phyloP scores from a whole-genome alignment of 2,329 filamentous ascomycete genomes.

The Pestalotiopsis sp. region DNA sequence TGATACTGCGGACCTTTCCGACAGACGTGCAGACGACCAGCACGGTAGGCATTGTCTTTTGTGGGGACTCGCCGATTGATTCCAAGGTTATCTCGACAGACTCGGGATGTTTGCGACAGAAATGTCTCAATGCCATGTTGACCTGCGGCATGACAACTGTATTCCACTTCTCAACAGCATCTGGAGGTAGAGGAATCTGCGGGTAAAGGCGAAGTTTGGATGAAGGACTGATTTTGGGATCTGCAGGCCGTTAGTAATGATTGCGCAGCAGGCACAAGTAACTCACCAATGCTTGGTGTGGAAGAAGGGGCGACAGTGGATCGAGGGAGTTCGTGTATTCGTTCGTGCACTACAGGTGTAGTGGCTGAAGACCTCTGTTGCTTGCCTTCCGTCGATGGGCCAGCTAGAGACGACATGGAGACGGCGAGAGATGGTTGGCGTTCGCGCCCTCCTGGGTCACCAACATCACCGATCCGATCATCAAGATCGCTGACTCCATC shows the following conservation, averaged over 20 bases:
- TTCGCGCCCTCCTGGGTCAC: slow-evolving; percentile 13
- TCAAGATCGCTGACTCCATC: slow-evolving; percentile 62
- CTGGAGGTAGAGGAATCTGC: slow-evolving; percentile 58
- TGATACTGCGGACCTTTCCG: slow-evolving; percentile 69
- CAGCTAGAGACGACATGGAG: slow-evolving; percentile 15
- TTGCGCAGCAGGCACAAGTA: not conserved
- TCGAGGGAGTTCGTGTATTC: slow-evolving; percentile 1
- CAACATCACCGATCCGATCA: slow-evolving; percentile 48
- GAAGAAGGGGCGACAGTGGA: not conserved
- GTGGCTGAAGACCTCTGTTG: slow-evolving; percentile 2
- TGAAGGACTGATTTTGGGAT: slow-evolving; percentile 10
- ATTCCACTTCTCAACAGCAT: slow-evolving; percentile 73
- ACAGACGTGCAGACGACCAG: slow-evolving; percentile 78
- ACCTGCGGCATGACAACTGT: slow-evolving; percentile 71
- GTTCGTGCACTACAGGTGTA: slow-evolving; percentile 10
- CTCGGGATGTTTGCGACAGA: slow-evolving; percentile 74
- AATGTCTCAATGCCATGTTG: slow-evolving; percentile 69
- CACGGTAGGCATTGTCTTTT: slow-evolving; percentile 71
- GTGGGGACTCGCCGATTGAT: slow-evolving; percentile 69
- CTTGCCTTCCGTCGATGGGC: slow-evolving; percentile 10
- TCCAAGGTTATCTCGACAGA: slow-evolving; percentile 79
- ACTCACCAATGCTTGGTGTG: not conserved
- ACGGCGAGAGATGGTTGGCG: slow-evolving; percentile 14
- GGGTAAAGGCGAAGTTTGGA: slow-evolving; percentile 61
- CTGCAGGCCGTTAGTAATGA: not conserved